These are phyloP conservation scores for Dissophora globulifera DNA, from an alignment of 192 early-diverging fungal species.

Conservation along the genomic window DNA sequence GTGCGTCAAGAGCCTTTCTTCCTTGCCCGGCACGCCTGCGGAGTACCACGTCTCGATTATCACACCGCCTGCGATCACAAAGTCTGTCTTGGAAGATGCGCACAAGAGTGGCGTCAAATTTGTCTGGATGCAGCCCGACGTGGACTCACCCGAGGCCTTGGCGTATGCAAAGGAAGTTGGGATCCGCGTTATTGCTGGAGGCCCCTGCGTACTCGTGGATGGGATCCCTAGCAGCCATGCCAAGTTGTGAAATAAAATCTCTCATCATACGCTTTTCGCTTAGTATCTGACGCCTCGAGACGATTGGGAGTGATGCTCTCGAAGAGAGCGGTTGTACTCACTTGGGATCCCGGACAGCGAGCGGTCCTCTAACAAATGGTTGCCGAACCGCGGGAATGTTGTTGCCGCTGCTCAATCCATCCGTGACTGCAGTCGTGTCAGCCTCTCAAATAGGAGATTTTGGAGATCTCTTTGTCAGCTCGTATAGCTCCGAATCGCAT, in stretches of 20 bases:
- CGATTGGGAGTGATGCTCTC: too few relatives aligned
- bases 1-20: conserved; percentile 50
- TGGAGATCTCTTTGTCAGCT: too few relatives aligned
- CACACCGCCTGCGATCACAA: conserved; percentile 75
- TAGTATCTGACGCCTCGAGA: too few relatives aligned
- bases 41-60: conserved; percentile 72
- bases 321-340: too few relatives aligned
- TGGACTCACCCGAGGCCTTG: conserved; percentile 65
- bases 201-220: conserved; percentile 74
- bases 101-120: conserved; percentile 66
- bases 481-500: not conserved
- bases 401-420: too few relatives aligned
- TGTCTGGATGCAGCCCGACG: conserved; percentile 82
- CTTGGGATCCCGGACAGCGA: too few relatives aligned
- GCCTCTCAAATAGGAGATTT: not conserved
- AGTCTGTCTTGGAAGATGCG: conserved; percentile 66
- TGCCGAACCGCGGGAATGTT: too few relatives aligned
- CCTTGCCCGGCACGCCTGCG: conserved; percentile 53
- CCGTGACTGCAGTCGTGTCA: too few relatives aligned
- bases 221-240: conserved; percentile 38
- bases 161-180: conserved; percentile 55
- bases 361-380: too few relatives aligned
- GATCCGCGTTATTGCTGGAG: conserved; percentile 68
- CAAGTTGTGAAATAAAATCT: conserved; percentile 36
- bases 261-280: too few relatives aligned